A percentile compares a stretch with the other conserved stretches of the same genome.
Evolutionary conservation across 768 basidiomycete genomes (phyloP).

Genomic region (Russula virescens): DNA sequence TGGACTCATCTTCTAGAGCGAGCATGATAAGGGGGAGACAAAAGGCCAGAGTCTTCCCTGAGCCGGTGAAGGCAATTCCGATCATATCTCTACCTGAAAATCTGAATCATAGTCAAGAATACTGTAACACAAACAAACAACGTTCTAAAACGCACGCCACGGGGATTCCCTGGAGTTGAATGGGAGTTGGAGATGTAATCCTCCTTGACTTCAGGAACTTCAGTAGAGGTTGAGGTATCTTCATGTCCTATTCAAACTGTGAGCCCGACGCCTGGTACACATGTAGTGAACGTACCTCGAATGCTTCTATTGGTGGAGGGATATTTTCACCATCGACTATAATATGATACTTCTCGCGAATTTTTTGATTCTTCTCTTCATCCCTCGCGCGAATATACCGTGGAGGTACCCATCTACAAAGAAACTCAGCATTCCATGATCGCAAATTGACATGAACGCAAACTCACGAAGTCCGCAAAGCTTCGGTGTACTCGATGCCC

Average conservation of each 20-base stretch:
- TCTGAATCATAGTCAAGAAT: slow-evolving; percentile 36
- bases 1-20: slow-evolving; percentile 88
- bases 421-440: not conserved
- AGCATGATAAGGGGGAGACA: slow-evolving; percentile 97
- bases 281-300: slow-evolving; percentile 46
- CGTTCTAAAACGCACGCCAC: slow-evolving; percentile 61
- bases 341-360: slow-evolving; percentile 91
- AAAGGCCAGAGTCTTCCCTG: slow-evolving; percentile 98
- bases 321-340: slow-evolving; percentile 91
- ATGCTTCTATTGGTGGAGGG: slow-evolving; percentile 89
- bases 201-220: slow-evolving; percentile 79
- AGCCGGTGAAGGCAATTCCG: slow-evolving; percentile 98
- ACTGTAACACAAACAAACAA: not conserved
- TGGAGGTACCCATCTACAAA: slow-evolving; percentile 79
- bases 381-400: slow-evolving; percentile 68
- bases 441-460: slow-evolving; percentile 9
- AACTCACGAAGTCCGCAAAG: slow-evolving; percentile 74
- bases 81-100: slow-evolving; percentile 97
- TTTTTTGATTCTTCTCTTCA: slow-evolving; percentile 59
- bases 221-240: slow-evolving; percentile 84
- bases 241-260: slow-evolving; percentile 74
- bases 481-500: slow-evolving; percentile 86
- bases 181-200: slow-evolving; percentile 86
- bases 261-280: slow-evolving; percentile 12
- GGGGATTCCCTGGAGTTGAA: slow-evolving; percentile 95